phyloP scores from a whole-genome alignment of 805 yeast species.

The Kuraishia floccosa region DNA sequence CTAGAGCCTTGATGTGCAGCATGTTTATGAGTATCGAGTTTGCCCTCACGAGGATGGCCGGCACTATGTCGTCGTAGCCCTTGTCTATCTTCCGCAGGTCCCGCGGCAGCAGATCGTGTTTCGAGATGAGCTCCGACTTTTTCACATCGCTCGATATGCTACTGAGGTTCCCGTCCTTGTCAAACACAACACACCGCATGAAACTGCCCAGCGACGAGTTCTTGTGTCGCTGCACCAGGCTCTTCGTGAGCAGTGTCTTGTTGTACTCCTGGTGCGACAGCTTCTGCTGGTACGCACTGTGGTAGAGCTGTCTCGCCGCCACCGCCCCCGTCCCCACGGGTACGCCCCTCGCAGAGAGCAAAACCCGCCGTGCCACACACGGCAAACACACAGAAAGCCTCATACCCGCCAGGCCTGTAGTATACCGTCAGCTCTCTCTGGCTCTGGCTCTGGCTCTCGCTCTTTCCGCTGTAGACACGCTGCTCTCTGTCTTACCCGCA shows the following conservation, averaged over 20 bases:
- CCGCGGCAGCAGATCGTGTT: slow-evolving; percentile 72
- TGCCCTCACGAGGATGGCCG: slow-evolving; percentile 73
- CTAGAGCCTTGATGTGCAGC: slow-evolving; percentile 79
- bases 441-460: neutral
- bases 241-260: slow-evolving; percentile 10
- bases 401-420: neutral
- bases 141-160: slow-evolving; percentile 32
- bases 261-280: slow-evolving; percentile 7
- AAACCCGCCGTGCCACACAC: neutral
- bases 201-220: slow-evolving; percentile 7
- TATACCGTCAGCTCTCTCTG: neutral
- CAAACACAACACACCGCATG: slow-evolving; percentile 35
- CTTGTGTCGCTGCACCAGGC: slow-evolving; percentile 12
- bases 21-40: slow-evolving; percentile 73
- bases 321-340: too few species aligned
- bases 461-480: too few species aligned
- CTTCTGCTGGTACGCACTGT: neutral
- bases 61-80: slow-evolving; percentile 70
- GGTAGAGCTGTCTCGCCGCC: too few species aligned
- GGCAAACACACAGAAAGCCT: neutral
- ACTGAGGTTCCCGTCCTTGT: slow-evolving; percentile 28
- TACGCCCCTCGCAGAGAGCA: too few species aligned
- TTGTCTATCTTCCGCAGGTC: slow-evolving; percentile 80
- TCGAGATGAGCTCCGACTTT: slow-evolving; percentile 44
- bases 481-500: too few species aligned